Evolutionary conservation across 352 stramenopile species (phyloP).

Genomic region (Phytophthora ohioensis): DNA sequence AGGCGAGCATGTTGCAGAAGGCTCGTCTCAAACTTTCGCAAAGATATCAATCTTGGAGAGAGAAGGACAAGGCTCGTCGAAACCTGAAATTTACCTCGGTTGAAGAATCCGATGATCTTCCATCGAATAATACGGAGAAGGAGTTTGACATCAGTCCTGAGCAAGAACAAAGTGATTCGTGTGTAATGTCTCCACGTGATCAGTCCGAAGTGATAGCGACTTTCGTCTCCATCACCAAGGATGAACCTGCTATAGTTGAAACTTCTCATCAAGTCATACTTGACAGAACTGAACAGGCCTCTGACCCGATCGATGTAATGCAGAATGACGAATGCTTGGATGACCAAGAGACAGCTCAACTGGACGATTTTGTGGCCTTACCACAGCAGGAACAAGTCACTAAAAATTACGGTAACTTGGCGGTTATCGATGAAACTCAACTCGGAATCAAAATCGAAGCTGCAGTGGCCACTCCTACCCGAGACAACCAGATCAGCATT

Average conservation of each 20-base stretch:
- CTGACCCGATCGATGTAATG: neutral
- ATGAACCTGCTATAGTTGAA: neutral
- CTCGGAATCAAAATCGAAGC: neutral
- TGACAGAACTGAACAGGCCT: neutral
- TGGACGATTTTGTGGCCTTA: neutral
- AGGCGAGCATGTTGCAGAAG: constrained; percentile 16
- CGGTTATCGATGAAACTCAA: constrained; percentile 3
- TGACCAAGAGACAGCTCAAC: neutral
- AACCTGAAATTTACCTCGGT: neutral
- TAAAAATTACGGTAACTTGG: constrained; percentile 2
- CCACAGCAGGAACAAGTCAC: neutral
- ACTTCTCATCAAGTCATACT: neutral
- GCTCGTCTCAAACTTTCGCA: constrained; percentile 28
- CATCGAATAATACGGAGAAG: neutral
- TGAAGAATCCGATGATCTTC: neutral
- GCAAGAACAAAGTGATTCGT: neutral
- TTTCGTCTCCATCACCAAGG: neutral
- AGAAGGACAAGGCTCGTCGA: neutral
- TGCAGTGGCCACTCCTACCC: neutral
- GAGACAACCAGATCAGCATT: neutral
- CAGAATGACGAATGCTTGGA: neutral
- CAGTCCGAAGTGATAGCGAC: neutral
- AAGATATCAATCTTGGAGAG: constrained; percentile 33
- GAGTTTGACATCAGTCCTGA: neutral
- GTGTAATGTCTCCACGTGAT: no score